phyloP scores from a whole-genome alignment of 192 early-diverging fungal genomes.

The Rhizoclosmatium globosum region DNA sequence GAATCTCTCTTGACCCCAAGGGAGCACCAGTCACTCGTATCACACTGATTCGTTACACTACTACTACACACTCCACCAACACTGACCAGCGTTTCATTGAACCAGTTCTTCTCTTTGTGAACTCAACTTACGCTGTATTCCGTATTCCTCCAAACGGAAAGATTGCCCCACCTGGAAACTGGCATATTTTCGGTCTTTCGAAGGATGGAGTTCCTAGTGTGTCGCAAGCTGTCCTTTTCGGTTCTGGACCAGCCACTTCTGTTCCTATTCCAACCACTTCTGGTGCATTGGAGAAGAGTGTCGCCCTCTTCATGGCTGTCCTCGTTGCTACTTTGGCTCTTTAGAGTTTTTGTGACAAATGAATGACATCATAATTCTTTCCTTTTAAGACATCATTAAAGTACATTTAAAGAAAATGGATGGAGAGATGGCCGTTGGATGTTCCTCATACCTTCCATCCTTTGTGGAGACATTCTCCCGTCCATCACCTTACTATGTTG shows the following conservation, averaged over 20 bases:
- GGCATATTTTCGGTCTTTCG: slow-evolving; percentile 50
- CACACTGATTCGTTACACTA: slow-evolving; percentile 40
- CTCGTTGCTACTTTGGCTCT: neutral
- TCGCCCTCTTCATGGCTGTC: neutral
- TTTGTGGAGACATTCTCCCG: too few species aligned
- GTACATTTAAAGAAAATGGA: too few species aligned
- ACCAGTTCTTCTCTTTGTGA: slow-evolving; percentile 28
- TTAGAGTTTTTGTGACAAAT: too few species aligned
- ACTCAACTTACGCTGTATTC: slow-evolving; percentile 30
- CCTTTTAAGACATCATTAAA: too few species aligned
- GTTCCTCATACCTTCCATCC: too few species aligned
- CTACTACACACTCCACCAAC: slow-evolving; percentile 45
- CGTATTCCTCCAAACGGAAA: slow-evolving; percentile 39
- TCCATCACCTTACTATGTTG: too few species aligned
- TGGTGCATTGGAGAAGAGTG: neutral
- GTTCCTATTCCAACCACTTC: neutral
- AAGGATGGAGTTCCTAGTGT: slow-evolving; percentile 42
- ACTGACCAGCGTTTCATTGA: slow-evolving; percentile 41
- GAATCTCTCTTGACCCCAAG: slow-evolving; percentile 7
- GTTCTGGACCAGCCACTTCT: slow-evolving; percentile 10
- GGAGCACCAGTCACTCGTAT: slow-evolving; percentile 3
- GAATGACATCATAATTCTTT: too few species aligned
- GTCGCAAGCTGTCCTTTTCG: slow-evolving; percentile 24
- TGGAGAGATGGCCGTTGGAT: too few species aligned
- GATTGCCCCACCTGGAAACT: slow-evolving; percentile 51